Base-by-base conservation (phyloP, 164 flowering plant species). In the Vitis rupestris region DNA sequence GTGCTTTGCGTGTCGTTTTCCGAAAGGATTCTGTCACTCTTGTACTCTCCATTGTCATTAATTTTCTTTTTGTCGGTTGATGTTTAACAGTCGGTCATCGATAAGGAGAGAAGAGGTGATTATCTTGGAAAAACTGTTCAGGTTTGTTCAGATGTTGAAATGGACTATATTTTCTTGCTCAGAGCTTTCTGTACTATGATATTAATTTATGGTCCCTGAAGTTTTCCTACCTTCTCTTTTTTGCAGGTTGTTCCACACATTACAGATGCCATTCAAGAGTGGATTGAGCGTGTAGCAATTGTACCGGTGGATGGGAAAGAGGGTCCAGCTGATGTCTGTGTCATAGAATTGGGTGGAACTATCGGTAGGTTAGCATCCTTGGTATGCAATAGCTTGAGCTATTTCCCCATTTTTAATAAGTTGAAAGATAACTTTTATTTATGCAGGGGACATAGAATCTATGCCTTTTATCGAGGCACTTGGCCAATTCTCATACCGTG, bases 311-410 rank as follows among this genome's bases (percentile, higher is more conserved):
- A 95, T 89, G 98, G 98, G 51, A 70, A 84, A 76, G 90, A 87
- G 66, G 93, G 89, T 16, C 89, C 97, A 31, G 92, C 99, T 58
- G 99, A 95, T 82, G 97, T 95, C 66, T 93, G 98, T 76, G 93
- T 95, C 71, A 91, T 93, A 52, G 99, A 95, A 80, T 75, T 95
- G 76, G 99, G 99, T 58, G 99, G 99, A 74, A 95, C 99, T n/a
- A 87, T 95, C 70, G 99, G 99, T 91, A 76, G 23, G 50, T 66
- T 10, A 60, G 10, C 17, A 48, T 55, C 44, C 10, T 50, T 58
- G 9, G 61, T 65, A 8, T 30, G 8, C 7, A 17, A n/a, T 59
- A n/a, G 44, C 44, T 37, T 37, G 44, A 37, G 44, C 44, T 37
- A 37, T 37, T 37, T 37, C 44, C 44, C 7, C n/a, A 29, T 8